Base-by-base conservation (phyloP, 2,329 filamentous ascomycete species). In the Lasiodiplodia citricola region DNA sequence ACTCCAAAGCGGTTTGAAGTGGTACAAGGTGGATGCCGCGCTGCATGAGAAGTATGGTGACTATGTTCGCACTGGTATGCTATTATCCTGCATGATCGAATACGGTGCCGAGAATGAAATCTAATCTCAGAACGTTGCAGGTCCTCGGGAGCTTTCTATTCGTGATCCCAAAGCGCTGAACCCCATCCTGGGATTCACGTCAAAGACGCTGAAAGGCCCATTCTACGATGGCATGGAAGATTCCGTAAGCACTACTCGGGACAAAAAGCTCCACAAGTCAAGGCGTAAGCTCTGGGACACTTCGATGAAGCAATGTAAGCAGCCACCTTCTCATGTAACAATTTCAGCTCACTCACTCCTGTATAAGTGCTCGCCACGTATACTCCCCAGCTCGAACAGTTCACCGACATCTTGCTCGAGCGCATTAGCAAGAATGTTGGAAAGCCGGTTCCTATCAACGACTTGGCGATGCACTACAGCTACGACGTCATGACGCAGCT, bases 401-500 rank as follows among this genome's bases (percentile, higher is more conserved):
- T 38, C 44, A 37, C 47, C 18, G 56, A 51, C 55, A 37, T 52
- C 23, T 35, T 68, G 28, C 44, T 68, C 8, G 55, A 44, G 23
- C 56, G 51, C 10, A 55, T 62, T 1, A 23, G 6, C n/a, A 23
- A 28, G 10, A 37, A 52, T 13, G 44, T 16, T 4, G 67, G 58
- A 14, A 37, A 65, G 2, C 38, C 67, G 14, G 58, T 65, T 28
- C 37, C 41, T 18, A 31, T 44, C 37, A 65, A 60, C 13, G 50
- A 68, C 14, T 21, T 51, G 47, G 18, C 50, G n/a, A 60, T 81
- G 69, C 84, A 80, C 76, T 73, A 86, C 52, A 80, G 83, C 14
- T 83, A 86, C 70, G 85, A 87, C 68, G 81, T 86, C 69, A 86
- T 87, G 81, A 83, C 83, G 14, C 83, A 85, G 28, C 54, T 56